phyloP scores from a whole-genome alignment of 352 stramenopile genomes.

The Thalassiosira pacifica region DNA sequence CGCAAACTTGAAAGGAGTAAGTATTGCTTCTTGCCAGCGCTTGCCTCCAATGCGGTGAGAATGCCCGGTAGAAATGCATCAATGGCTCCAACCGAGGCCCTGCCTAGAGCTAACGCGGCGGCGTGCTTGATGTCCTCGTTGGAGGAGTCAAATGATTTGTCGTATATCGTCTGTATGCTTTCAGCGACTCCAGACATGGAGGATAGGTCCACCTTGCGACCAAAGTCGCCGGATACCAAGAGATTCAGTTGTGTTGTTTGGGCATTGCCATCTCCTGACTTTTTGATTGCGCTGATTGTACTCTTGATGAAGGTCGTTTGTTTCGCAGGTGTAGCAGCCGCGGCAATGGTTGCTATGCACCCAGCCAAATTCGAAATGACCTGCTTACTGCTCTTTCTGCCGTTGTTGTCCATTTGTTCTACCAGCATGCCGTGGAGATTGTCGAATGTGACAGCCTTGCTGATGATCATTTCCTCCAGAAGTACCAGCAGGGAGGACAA shows the following conservation, averaged over 20 bases:
- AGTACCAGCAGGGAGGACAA: conserved; percentile 87
- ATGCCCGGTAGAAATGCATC: conserved; percentile 89
- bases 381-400: conserved; percentile 89
- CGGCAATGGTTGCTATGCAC: conserved; percentile 90
- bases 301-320: conserved; percentile 53
- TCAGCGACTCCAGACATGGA: conserved; percentile 68
- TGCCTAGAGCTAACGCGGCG: conserved; percentile 95
- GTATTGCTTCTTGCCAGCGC: conserved; percentile 92
- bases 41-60: conserved; percentile 92
- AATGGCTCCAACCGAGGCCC: conserved; percentile 91
- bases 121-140: conserved; percentile 96
- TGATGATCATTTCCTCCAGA: conserved; percentile 82
- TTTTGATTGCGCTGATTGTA: conserved; percentile 74
- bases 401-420: conserved; percentile 64
- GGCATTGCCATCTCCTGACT: conserved; percentile 60
- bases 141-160: conserved; percentile 90
- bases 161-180: conserved; percentile 90
- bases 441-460: conserved; percentile 86
- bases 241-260: conserved; percentile 90
- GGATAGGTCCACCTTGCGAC: conserved; percentile 91
- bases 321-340: conserved; percentile 64
- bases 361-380: conserved; percentile 93
- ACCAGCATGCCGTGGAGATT: conserved; percentile 90
- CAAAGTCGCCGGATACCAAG: conserved; percentile 95
- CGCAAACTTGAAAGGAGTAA: conserved; percentile 95